Conservation (phyloP, 2,329 filamentous ascomycete species). For the Fulvia fulva region DNA sequence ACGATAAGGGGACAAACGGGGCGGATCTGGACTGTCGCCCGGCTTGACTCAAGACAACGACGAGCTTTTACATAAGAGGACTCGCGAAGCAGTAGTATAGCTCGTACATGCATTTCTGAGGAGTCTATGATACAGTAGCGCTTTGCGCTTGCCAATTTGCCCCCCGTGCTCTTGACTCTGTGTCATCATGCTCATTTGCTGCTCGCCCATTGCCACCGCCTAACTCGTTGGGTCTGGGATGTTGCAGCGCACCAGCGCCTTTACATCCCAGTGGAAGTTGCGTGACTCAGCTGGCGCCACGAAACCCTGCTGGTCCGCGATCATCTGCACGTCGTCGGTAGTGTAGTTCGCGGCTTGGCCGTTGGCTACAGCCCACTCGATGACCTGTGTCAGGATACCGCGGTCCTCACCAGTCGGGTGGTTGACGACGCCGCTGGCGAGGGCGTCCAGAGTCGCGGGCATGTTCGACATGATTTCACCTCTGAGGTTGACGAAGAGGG, state of each 20-base stretch:
- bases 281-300: neutral
- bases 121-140: neutral
- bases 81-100: too few relatives aligned
- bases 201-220: neutral
- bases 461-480: neutral
- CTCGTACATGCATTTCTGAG: too few relatives aligned
- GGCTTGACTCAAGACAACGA: too few relatives aligned
- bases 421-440: neutral
- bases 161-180: neutral
- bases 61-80: too few relatives aligned
- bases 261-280: neutral
- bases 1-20: too few relatives aligned
- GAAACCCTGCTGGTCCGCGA: neutral
- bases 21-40: too few relatives aligned
- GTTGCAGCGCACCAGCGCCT: neutral
- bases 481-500: neutral
- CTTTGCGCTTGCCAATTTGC: neutral
- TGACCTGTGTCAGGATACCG: constrained; percentile 1
- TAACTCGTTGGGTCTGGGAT: neutral
- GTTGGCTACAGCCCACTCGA: neutral
- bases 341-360: neutral
- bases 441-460: neutral
- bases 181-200: neutral
- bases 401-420: neutral
- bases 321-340: neutral